Percentiles rank a stretch among this genome's conserved stretches.
These are phyloP conservation scores for Gamarada debralockiae DNA, from an alignment of 495 filamentous ascomycete genomes.

Conservation along the genomic window DNA sequence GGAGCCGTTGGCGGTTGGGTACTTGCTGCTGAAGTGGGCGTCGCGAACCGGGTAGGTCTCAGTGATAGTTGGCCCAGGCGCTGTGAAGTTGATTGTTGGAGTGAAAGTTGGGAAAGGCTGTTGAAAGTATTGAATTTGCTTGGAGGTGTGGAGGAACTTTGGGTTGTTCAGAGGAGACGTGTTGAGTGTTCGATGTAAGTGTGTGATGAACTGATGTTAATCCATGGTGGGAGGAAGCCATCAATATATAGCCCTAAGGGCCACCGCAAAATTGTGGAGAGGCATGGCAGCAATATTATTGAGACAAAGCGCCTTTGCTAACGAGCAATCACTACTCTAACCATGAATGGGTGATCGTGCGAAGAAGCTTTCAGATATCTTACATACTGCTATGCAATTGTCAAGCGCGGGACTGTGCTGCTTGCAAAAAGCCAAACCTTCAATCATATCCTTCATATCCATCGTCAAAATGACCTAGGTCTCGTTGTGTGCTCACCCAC, in stretches of 20 bases:
- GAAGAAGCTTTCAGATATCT: background rate
- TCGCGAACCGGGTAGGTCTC: no score
- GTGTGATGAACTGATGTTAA: background rate
- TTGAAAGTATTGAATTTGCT: background rate
- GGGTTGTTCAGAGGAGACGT: background rate
- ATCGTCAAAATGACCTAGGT: slow-evolving; percentile 49
- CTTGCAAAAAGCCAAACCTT: slow-evolving; percentile 1
- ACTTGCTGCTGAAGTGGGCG: no score
- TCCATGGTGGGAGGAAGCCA: background rate
- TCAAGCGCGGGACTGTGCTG: background rate
- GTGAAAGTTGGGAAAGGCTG: background rate
- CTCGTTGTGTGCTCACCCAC: slow-evolving; percentile 68
- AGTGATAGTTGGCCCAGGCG: no score
- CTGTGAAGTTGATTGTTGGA: background rate
- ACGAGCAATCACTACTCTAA: no score
- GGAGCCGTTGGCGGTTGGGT: no score
- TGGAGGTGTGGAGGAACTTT: background rate
- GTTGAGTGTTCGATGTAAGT: no score
- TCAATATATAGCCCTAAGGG: background rate
- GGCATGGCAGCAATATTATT: background rate
- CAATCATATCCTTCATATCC: slow-evolving; percentile 37
- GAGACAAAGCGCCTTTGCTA: background rate
- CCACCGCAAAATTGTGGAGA: background rate
- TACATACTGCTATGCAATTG: background rate
- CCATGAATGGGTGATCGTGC: no score